Conservation (phyloP, 2,329 filamentous ascomycete genomes). For the Beauveria asiatica region DNA sequence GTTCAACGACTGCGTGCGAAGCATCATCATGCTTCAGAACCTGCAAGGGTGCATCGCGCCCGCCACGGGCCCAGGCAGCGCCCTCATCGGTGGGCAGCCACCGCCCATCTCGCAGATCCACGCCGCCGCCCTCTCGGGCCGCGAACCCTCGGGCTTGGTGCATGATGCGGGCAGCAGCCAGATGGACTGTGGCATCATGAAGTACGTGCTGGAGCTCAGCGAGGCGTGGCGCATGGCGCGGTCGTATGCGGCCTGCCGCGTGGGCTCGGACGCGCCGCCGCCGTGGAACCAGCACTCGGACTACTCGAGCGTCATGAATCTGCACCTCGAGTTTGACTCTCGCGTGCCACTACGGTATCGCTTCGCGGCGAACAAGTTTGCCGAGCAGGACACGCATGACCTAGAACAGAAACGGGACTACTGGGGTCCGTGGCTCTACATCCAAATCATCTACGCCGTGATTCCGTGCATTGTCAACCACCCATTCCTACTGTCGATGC, state of each 20-base stretch:
- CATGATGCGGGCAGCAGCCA: constrained; percentile 2
- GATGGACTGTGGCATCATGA: constrained; percentile 31
- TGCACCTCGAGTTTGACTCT: constrained; percentile 44
- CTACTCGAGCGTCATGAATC: constrained; percentile 40
- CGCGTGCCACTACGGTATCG: constrained; percentile 41
- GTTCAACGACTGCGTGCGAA: constrained; percentile 28
- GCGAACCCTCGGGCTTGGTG: neutral
- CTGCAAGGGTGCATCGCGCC: constrained; percentile 27
- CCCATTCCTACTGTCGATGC: constrained; percentile 42
- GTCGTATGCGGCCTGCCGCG: constrained; percentile 36
- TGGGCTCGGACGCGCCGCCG: constrained; percentile 30
- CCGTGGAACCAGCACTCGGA: constrained; percentile 41
- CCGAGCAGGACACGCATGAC: constrained; percentile 30
- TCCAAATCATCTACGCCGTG: constrained; percentile 44
- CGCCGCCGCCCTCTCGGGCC: constrained; percentile 6
- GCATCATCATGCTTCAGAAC: constrained; percentile 33
- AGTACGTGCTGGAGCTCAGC: constrained; percentile 34
- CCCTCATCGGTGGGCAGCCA: constrained; percentile 6
- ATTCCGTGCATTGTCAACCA: constrained; percentile 46
- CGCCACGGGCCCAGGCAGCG: constrained; percentile 1
- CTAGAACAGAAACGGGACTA: constrained; percentile 38
- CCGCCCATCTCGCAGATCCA: constrained; percentile 10
- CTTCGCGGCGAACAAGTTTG: constrained; percentile 40
- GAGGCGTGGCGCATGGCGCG: constrained; percentile 40
- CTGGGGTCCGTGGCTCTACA: constrained; percentile 44